Evolutionary conservation across 192 early-diverging fungal genomes (phyloP).

Genomic region (Entomortierella parvispora): DNA sequence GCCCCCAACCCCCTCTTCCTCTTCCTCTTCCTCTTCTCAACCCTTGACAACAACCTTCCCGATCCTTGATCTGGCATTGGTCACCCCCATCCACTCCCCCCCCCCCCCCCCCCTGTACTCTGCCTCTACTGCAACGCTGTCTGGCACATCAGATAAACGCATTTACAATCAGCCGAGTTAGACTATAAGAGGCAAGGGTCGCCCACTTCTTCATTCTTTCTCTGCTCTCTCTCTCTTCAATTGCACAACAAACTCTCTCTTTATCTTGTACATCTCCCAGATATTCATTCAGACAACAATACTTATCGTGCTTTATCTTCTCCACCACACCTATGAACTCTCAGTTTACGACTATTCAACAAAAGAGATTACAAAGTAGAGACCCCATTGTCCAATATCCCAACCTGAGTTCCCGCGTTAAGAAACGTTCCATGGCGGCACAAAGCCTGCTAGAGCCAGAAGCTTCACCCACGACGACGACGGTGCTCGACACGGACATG

Average conservation of each 20-base stretch:
- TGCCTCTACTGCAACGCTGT: too few species aligned
- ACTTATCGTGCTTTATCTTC: too few species aligned
- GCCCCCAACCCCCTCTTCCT: not conserved
- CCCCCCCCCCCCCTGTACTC: not conserved
- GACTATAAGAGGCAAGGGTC: too few species aligned
- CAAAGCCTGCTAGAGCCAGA: slow-evolving; percentile 21
- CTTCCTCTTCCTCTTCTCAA: not conserved
- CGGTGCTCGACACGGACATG: not conserved
- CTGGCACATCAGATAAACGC: too few species aligned
- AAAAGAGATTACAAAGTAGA: too few species aligned
- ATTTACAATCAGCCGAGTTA: too few species aligned
- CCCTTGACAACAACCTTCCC: not conserved
- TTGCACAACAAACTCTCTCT: not conserved
- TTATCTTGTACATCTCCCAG: slow-evolving; percentile 1
- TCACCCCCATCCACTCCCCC: not conserved
- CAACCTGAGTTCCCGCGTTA: slow-evolving; percentile 44
- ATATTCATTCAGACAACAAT: not conserved
- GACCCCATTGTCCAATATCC: slow-evolving; percentile 4
- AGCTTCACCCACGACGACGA: not conserved
- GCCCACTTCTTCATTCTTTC: too few species aligned
- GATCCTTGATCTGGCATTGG: not conserved
- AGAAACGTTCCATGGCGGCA: slow-evolving; percentile 39
- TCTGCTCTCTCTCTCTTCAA: too few species aligned
- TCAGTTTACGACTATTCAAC: too few species aligned
- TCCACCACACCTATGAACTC: too few species aligned